These are phyloP conservation scores for Penicillium bialowiezense DNA, from an alignment of 495 filamentous ascomycete genomes.

Conservation along the genomic window DNA sequence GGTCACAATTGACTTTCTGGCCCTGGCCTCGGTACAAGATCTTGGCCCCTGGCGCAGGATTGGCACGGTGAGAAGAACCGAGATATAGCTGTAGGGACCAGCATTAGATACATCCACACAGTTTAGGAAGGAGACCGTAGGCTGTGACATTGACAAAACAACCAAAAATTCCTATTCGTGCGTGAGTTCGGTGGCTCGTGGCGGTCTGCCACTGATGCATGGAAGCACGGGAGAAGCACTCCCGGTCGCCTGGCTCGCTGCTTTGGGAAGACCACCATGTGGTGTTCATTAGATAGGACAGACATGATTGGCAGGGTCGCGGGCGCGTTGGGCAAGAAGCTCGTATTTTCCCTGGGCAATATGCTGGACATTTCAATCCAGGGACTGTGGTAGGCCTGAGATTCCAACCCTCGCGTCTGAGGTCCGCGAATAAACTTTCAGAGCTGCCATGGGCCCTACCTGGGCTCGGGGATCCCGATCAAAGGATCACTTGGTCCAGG, in stretches of 20 bases:
- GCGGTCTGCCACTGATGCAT: slow-evolving; percentile 28
- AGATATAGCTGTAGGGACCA: not conserved
- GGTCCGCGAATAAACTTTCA: slow-evolving; percentile 4
- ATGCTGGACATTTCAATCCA: not conserved
- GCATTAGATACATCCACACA: not conserved
- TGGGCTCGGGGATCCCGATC: not conserved
- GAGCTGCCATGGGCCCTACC: not conserved
- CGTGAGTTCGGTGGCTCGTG: slow-evolving; percentile 11
- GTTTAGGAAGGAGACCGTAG: not conserved
- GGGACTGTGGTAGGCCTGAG: not conserved
- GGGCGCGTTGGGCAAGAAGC: not conserved
- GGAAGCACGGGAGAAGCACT: slow-evolving; percentile 32
- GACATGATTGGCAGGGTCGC: not conserved
- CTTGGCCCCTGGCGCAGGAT: slow-evolving; percentile 2
- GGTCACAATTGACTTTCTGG: not conserved
- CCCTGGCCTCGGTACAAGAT: not conserved
- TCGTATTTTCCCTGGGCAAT: slow-evolving; percentile 1
- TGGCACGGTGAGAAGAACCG: not conserved
- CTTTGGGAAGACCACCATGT: slow-evolving; percentile 10
- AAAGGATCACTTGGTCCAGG: not conserved
- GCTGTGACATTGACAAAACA: too few relatives aligned
- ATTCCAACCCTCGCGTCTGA: not conserved
- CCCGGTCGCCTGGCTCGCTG: not conserved
- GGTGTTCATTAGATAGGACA: not conserved
- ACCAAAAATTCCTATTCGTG: not conserved